phyloP scores from a whole-genome alignment of 305 asterid species.

The Fraxinus xanthoxyloides region DNA sequence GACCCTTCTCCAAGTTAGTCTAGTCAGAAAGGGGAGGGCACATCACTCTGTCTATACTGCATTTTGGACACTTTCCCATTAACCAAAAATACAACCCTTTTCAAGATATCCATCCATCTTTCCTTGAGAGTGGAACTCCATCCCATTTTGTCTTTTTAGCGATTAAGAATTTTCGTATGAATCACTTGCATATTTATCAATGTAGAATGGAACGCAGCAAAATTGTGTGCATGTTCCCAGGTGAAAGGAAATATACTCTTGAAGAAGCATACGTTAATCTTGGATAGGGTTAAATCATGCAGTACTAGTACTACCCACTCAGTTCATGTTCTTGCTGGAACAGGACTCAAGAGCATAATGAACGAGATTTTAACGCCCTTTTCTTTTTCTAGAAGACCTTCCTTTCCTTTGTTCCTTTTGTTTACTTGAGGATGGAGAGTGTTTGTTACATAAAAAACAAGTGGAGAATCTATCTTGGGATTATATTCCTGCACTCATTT shows the following conservation, averaged over 20 bases:
- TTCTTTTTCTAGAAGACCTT: not conserved
- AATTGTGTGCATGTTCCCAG: not conserved
- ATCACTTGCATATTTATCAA: not conserved
- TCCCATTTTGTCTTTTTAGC: not conserved
- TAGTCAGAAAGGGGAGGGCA: slow-evolving; percentile 12
- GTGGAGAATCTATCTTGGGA: not conserved
- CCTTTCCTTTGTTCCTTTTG: not conserved
- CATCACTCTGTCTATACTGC: not conserved
- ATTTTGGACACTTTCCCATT: not conserved
- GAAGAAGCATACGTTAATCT: not conserved
- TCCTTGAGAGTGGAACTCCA: not conserved
- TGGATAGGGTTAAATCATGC: not conserved
- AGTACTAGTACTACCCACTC: not conserved
- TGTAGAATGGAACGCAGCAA: not conserved
- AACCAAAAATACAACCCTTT: not conserved
- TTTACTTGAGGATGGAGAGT: not conserved
- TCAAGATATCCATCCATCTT: not conserved
- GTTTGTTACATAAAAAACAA: not conserved
- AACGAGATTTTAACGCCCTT: not conserved
- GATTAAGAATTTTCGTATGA: not conserved
- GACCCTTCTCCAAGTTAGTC: slow-evolving; percentile 1
- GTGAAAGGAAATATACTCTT: not conserved
- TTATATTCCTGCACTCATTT: not conserved
- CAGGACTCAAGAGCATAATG: not conserved
- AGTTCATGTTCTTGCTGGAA: not conserved